These are phyloP conservation scores for Spinellus fusiger DNA, from an alignment of 192 early-diverging fungal species.

Conservation along the genomic window DNA sequence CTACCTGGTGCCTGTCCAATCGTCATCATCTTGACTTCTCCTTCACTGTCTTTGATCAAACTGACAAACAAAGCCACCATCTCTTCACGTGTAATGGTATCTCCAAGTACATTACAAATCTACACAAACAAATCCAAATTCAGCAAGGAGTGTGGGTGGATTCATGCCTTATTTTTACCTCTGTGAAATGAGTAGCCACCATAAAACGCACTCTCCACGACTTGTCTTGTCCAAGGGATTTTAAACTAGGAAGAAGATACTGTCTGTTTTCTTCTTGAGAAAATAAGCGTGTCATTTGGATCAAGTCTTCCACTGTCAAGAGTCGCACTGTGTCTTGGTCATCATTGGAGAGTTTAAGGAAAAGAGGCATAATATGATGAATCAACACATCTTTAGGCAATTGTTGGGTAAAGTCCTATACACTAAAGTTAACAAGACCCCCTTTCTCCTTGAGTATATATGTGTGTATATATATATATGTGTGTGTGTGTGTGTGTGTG, in stretches of 20 bases:
- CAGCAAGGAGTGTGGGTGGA: background rate
- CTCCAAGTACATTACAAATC: slow-evolving; percentile 72
- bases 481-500: background rate
- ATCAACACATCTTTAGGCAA: slow-evolving; percentile 71
- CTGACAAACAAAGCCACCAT: slow-evolving; percentile 78
- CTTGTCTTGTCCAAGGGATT: slow-evolving; percentile 78
- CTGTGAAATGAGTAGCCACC: slow-evolving; percentile 96
- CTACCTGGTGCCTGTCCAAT: slow-evolving; percentile 85
- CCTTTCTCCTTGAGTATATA: background rate
- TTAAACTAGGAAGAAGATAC: slow-evolving; percentile 68
- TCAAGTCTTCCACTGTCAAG: slow-evolving; percentile 87
- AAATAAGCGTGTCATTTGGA: slow-evolving; percentile 82
- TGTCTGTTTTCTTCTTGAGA: slow-evolving; percentile 72
- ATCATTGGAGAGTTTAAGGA: slow-evolving; percentile 76
- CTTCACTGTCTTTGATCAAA: slow-evolving; percentile 93
- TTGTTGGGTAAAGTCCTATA: slow-evolving; percentile 64
- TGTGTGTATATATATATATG: background rate
- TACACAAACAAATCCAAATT: slow-evolving; percentile 24
- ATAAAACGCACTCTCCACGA: slow-evolving; percentile 99
- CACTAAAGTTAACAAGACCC: background rate
- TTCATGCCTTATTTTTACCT: slow-evolving; percentile 38
- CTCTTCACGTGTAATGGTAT: slow-evolving; percentile 78
- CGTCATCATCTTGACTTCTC: slow-evolving; percentile 92
- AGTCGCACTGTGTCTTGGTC: slow-evolving; percentile 97
- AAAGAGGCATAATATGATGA: slow-evolving; percentile 79